Conservation (phyloP, 202 grass and related monocot genomes). For the Carex sylvatica region DNA sequence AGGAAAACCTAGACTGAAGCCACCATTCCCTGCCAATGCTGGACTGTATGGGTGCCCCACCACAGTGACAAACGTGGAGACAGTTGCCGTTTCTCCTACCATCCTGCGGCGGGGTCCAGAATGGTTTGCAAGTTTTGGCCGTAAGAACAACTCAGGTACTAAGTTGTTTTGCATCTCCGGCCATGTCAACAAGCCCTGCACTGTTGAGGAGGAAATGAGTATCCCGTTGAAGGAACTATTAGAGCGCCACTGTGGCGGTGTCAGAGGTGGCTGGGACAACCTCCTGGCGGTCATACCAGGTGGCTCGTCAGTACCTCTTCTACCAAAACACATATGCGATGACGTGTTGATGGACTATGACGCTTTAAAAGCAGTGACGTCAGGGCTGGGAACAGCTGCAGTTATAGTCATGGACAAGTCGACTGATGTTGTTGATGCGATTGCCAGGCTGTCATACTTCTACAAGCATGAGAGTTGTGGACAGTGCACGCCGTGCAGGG, state of each 20-base stretch:
- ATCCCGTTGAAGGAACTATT: conserved; percentile 90
- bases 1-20: conserved; percentile 90
- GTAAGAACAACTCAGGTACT: conserved; percentile 90
- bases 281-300: conserved; percentile 92
- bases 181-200: conserved; percentile 98
- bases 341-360: conserved; percentile 99
- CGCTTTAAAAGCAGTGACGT: conserved; percentile 82
- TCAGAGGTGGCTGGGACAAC: conserved; percentile 95
- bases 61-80: conserved; percentile 97
- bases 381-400: conserved; percentile 87
- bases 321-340: conserved; percentile 91
- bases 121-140: conserved; percentile 97
- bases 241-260: conserved; percentile 87
- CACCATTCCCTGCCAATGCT: conserved; percentile 90
- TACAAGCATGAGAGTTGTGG: conserved; percentile 98
- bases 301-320: conserved; percentile 83
- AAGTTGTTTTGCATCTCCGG: conserved; percentile 90
- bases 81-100: conserved; percentile 92
- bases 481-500: conserved; percentile 89
- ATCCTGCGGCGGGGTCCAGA: conserved; percentile 91
- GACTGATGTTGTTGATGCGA: conserved; percentile 89
- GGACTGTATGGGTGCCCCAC: conserved; percentile 91
- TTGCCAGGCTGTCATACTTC: conserved; percentile 90
- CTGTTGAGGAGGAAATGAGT: conserved; percentile 98
- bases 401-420: conserved; percentile 99